Conservation (phyloP, 1,284 basidiomycete species). For the Ganoderma lingzhi region DNA sequence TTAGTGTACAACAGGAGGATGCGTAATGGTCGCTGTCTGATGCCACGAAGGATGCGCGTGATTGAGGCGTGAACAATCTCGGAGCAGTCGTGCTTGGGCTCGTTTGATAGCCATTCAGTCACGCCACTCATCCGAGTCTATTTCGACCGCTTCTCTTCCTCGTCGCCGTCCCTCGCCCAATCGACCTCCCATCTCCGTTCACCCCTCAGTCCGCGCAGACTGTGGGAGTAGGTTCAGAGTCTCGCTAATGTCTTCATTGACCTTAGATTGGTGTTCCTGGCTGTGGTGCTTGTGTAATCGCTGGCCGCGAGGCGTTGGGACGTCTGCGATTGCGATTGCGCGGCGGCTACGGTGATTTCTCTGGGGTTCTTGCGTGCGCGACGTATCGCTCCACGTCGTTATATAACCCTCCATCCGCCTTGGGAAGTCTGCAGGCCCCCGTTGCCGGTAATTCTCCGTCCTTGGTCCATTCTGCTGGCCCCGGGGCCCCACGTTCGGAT, state of each 20-base stretch:
- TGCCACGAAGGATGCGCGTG: slow-evolving; percentile 24
- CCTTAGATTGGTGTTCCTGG: neutral
- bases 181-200: neutral
- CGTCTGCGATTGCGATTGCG: slow-evolving; percentile 6
- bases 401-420: slow-evolving; percentile 28
- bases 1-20: slow-evolving; percentile 41
- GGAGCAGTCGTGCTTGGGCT: slow-evolving; percentile 4
- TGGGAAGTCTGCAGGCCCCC: slow-evolving; percentile 34
- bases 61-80: slow-evolving; percentile 25
- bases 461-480: neutral
- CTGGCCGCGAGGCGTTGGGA: neutral
- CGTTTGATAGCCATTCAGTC: slow-evolving; percentile 29
- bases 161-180: neutral
- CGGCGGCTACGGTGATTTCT: slow-evolving; percentile 36
- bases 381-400: slow-evolving; percentile 24
- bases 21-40: slow-evolving; percentile 26
- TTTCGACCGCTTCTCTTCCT: slow-evolving; percentile 8
- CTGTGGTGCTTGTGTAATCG: neutral
- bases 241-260: neutral
- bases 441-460: slow-evolving; percentile 42
- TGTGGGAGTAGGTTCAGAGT: neutral
- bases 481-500: slow-evolving; percentile 2
- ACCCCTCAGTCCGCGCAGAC: neutral
- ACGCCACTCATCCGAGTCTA: neutral
- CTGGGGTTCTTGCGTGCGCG: slow-evolving; percentile 34